Evolutionary conservation across 495 filamentous ascomycete genomes (phyloP), one percentile per base, ranked within the genome.

Genomic region (Bombardia bombarda): DNA sequence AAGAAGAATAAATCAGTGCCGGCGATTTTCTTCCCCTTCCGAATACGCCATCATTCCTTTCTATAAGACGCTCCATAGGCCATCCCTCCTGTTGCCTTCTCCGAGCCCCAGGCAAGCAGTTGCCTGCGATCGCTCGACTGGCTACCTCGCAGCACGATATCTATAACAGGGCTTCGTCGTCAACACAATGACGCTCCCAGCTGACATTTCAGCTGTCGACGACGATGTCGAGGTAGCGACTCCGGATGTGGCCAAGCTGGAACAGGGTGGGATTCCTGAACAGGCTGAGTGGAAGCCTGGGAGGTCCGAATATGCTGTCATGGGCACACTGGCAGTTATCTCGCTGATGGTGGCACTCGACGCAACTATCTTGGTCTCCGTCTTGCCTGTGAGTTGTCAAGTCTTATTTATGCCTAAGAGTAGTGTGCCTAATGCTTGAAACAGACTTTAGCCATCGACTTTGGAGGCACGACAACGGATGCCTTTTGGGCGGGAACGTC

Each of bases 401-500:
- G 12, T 38, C 22, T 28, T 8, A 7, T 14, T n/a, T n/a, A 33
- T 33, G n/a, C 6, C 32, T 14, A 10, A 14, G 6, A 33, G n/a
- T n/a, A 7, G 25, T 28, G 6, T 28, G 14, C 8, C 32, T 33
- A 33, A 33, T 33, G 6, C 7, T 5, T 5, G 3, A 3, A 12
- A 1, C 31, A 57, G 40, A 60, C 53, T 2, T 62, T 78, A 17
- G 53, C 69, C 6, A 32, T 46, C 1, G 63, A 66, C 35, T 56
- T 79, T 5, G 42, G 70, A 7, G 73, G 70, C 0, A 62, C 49
- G 9, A 52, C 72, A 2, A 74, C 57, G 9, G 55, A 71, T n/a
- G 63, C 72, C 9, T 78, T 78, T 47, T 78, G 74, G 76, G 61
- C 67, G 0, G 72, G 73, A 2, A 76, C 73, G 1, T 67, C 73